Percentiles rank a stretch among this genome's conserved stretches.
These are phyloP conservation scores for Calonectria fujianensis DNA, from an alignment of 2,329 filamentous ascomycete species.

Conservation along the genomic window DNA sequence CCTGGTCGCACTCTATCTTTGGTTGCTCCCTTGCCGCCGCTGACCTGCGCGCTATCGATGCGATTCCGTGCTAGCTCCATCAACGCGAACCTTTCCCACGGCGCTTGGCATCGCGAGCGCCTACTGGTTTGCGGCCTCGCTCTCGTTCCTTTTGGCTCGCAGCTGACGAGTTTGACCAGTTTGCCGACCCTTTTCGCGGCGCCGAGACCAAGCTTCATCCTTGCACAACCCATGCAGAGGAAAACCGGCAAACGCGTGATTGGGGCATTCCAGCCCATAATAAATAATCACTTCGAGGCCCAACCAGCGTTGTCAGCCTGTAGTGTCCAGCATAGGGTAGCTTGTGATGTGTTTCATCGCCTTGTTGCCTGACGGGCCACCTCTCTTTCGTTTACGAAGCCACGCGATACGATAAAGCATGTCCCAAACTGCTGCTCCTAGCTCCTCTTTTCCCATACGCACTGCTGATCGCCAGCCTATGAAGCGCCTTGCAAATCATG, in stretches of 20 bases:
- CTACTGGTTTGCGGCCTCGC: not conserved
- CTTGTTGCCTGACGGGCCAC: not conserved
- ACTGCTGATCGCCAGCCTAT: not conserved
- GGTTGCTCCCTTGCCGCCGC: not conserved
- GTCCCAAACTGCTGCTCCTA: not conserved
- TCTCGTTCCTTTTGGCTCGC: not conserved
- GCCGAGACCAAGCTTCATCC: slow-evolving; percentile 4
- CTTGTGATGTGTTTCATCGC: not conserved
- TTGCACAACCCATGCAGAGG: not conserved
- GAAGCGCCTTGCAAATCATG: not conserved
- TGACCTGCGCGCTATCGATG: too few species aligned
- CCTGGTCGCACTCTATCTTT: slow-evolving; percentile 2
- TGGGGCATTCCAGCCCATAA: slow-evolving; percentile 2
- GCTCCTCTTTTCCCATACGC: not conserved
- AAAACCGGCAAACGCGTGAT: slow-evolving; percentile 12
- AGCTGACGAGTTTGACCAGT: not conserved
- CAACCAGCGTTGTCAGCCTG: not conserved
- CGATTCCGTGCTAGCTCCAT: not conserved
- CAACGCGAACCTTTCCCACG: not conserved
- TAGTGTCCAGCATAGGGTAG: too few species aligned
- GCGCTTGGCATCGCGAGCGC: not conserved
- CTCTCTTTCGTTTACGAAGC: not conserved
- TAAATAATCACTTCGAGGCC: not conserved
- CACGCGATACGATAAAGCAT: not conserved
- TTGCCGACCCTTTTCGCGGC: not conserved